Conservation (phyloP, 805 yeast species). For the Scheffersomyces ergatensis region DNA sequence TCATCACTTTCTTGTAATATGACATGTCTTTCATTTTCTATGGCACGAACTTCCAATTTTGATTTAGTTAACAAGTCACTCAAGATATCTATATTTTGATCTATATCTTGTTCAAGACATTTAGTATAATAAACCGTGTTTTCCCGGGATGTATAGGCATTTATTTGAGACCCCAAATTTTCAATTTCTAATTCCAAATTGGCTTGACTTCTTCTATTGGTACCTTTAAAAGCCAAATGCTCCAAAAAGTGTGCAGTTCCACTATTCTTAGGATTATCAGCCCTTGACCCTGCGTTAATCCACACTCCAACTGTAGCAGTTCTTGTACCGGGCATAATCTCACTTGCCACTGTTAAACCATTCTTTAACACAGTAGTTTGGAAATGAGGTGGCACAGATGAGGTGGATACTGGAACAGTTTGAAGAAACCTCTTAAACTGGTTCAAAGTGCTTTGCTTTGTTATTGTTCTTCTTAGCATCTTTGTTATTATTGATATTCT, state of each 20-base stretch:
- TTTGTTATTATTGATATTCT: too few relatives aligned
- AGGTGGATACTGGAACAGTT: slow-evolving; percentile 2
- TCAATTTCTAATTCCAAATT: slow-evolving; percentile 90
- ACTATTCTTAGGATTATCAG: slow-evolving; percentile 78
- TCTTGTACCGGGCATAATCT: slow-evolving; percentile 76
- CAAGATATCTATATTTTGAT: slow-evolving; percentile 81
- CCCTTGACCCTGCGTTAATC: slow-evolving; percentile 98
- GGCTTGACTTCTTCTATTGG: slow-evolving; percentile 73
- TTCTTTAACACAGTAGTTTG: slow-evolving; percentile 76
- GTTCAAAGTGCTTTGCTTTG: not conserved
- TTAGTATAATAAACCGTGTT: slow-evolving; percentile 96
- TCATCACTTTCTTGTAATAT: slow-evolving; percentile 96
- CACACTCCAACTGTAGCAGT: slow-evolving; percentile 98
- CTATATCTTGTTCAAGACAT: slow-evolving; percentile 75
- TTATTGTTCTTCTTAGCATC: not conserved
- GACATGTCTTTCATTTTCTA: slow-evolving; percentile 95
- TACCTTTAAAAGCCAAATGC: slow-evolving; percentile 96
- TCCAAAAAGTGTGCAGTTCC: slow-evolving; percentile 98
- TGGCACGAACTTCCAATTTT: slow-evolving; percentile 75
- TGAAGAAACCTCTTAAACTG: not conserved
- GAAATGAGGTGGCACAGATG: slow-evolving; percentile 21
- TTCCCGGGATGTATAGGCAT: slow-evolving; percentile 98
- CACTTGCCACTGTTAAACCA: slow-evolving; percentile 94
- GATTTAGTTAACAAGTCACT: slow-evolving; percentile 88
- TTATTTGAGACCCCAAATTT: slow-evolving; percentile 93